phyloP scores from a whole-genome alignment of 306 rosid genomes.

The Castanea mollissima region DNA sequence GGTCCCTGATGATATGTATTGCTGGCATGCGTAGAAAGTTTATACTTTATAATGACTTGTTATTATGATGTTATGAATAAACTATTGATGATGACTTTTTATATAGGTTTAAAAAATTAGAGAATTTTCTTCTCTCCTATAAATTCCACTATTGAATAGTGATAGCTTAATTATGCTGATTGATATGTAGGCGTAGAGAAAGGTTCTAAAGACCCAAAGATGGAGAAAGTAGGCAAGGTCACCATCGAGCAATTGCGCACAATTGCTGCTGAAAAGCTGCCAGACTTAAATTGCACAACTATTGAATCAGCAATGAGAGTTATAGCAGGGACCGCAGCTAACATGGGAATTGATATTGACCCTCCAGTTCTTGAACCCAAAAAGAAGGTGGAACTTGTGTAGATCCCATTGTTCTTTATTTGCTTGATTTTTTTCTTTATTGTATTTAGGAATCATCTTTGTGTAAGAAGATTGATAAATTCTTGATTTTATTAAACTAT shows the following conservation, averaged over 20 bases:
- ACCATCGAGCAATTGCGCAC: conserved; percentile 81
- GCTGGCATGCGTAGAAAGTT: not conserved
- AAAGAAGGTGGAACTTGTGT: conserved; percentile 54
- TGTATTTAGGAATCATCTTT: not conserved
- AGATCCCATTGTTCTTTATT: not conserved
- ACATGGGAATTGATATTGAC: conserved; percentile 96
- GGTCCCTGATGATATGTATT: not conserved
- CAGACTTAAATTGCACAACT: conserved; percentile 83
- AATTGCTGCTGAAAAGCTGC: conserved; percentile 89
- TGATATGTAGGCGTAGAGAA: conserved; percentile 75
- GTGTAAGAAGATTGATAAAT: conserved; percentile 11
- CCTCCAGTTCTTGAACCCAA: conserved; percentile 88
- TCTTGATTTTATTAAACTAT: not conserved
- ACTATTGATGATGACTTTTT: not conserved
- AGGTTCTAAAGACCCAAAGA: conserved; percentile 87
- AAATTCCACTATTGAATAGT: not conserved
- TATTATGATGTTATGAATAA: not conserved
- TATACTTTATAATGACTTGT: not conserved
- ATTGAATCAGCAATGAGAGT: conserved; percentile 95
- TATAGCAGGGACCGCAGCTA: conserved; percentile 97
- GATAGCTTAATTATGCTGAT: conserved; percentile 1
- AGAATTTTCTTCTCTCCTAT: not conserved
- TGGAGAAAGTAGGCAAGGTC: conserved; percentile 75
- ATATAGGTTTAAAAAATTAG: not conserved
- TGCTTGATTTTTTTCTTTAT: conserved; percentile 18